A percentile compares a stretch with the other conserved stretches of the same genome.
These are phyloP conservation scores for Cryptococcus neoformans DNA, from an alignment of 1,284 basidiomycete genomes.

Conservation along the genomic window DNA sequence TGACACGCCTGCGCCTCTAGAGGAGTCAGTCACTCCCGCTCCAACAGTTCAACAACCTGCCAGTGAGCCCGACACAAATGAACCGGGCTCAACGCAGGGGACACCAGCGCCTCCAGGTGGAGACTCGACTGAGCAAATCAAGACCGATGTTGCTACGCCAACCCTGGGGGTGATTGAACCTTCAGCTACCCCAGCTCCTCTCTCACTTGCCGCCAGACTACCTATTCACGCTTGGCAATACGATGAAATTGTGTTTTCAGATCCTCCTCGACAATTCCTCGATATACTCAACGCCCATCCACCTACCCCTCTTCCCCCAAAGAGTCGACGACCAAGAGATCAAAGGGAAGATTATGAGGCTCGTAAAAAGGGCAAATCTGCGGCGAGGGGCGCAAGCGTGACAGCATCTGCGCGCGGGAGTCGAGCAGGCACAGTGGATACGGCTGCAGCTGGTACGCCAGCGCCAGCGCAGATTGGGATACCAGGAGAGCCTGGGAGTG, in stretches of 20 bases:
- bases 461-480: constrained; percentile 50
- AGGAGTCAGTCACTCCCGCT: neutral
- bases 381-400: neutral
- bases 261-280: constrained; percentile 87
- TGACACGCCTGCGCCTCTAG: constrained; percentile 1
- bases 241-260: constrained; percentile 95
- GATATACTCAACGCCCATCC: constrained; percentile 75
- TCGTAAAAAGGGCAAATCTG: constrained; percentile 22
- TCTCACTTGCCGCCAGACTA: constrained; percentile 30
- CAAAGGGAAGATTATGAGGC: constrained; percentile 39
- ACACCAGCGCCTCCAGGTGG: neutral
- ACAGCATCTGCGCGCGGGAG: constrained; percentile 62
- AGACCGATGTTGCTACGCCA: neutral
- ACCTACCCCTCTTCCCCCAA: constrained; percentile 74
- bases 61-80: neutral
- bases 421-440: constrained; percentile 54
- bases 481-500: constrained; percentile 40
- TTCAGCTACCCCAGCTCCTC: neutral
- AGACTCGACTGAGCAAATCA: neutral
- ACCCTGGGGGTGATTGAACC: neutral
- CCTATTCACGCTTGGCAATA: constrained; percentile 98
- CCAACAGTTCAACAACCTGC: neutral
- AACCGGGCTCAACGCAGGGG: neutral
- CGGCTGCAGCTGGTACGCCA: constrained; percentile 57
- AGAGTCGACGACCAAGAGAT: constrained; percentile 51